phyloP scores from a whole-genome alignment of 352 stramenopile genomes.

The Pythium graminicola region DNA sequence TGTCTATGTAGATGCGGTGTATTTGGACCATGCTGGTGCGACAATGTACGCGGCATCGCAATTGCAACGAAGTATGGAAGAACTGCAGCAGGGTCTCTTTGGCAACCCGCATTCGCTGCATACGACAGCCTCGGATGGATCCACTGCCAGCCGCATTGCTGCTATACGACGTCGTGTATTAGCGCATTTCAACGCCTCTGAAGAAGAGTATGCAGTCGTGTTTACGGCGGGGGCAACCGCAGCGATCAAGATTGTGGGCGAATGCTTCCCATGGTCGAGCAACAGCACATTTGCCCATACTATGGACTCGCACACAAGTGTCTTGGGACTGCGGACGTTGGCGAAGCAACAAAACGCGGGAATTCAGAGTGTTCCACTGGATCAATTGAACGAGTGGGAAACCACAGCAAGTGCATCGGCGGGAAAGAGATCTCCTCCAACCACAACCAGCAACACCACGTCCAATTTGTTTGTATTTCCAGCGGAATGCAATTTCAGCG shows the following conservation, averaged over 20 bases:
- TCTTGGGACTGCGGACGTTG: constrained; percentile 55
- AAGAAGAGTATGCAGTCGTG: constrained; percentile 71
- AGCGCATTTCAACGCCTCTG: constrained; percentile 53
- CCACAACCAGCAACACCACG: background rate
- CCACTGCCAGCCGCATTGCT: constrained; percentile 43
- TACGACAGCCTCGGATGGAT: constrained; percentile 19
- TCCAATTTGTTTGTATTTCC: constrained; percentile 56
- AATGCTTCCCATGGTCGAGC: constrained; percentile 67
- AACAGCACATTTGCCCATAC: constrained; percentile 51
- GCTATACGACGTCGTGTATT: constrained; percentile 43
- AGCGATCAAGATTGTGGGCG: constrained; percentile 72
- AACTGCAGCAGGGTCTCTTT: constrained; percentile 47
- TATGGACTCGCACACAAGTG: constrained; percentile 67
- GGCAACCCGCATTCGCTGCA: constrained; percentile 56
- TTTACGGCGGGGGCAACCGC: constrained; percentile 83
- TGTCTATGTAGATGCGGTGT: constrained; percentile 26
- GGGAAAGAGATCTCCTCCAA: background rate
- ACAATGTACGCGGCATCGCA: constrained; percentile 72
- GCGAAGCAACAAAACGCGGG: constrained; percentile 26
- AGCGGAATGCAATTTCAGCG: constrained; percentile 77
- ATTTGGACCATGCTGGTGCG: constrained; percentile 81
- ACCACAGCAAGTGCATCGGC: background rate
- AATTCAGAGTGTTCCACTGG: constrained; percentile 29
- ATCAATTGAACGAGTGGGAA: constrained; percentile 28
- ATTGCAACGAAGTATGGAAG: constrained; percentile 38